Evolutionary conservation across 1,284 basidiomycete species (phyloP).

Genomic region (Boletellus deceptivus): DNA sequence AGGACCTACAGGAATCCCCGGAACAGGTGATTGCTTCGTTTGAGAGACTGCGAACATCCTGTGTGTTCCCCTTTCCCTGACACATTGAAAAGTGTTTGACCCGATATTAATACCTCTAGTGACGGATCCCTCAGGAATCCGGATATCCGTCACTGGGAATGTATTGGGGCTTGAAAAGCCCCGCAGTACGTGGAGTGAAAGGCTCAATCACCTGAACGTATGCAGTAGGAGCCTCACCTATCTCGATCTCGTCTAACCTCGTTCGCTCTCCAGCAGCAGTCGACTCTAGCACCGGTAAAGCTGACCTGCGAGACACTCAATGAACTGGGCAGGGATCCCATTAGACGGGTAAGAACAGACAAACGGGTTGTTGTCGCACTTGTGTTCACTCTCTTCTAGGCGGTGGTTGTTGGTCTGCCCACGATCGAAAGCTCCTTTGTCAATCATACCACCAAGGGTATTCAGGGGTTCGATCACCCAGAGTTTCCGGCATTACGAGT

Average conservation of each 20-base stretch:
- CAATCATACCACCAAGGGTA: constrained; percentile 76
- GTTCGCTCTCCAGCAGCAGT: constrained; percentile 40
- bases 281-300: constrained; percentile 65
- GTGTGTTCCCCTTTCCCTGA: constrained; percentile 46
- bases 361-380: background rate
- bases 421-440: constrained; percentile 95
- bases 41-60: constrained; percentile 63
- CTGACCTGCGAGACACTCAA: constrained; percentile 73
- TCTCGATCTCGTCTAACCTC: background rate
- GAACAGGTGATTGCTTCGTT: constrained; percentile 71
- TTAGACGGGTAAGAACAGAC: constrained; percentile 55
- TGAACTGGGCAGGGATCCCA: constrained; percentile 70
- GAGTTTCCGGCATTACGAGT: constrained; percentile 85
- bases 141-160: constrained; percentile 89
- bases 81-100: background rate
- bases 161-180: constrained; percentile 74
- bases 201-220: constrained; percentile 64
- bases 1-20: constrained; percentile 74
- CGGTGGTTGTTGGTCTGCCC: constrained; percentile 83
- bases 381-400: constrained; percentile 43
- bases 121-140: constrained; percentile 74
- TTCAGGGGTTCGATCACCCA: constrained; percentile 77
- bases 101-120: constrained; percentile 45
- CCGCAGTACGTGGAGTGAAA: constrained; percentile 67
- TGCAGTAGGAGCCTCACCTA: constrained; percentile 5